Evolutionary conservation across 2,329 filamentous ascomycete genomes (phyloP), one percentile per base, ranked within the genome.

Genomic region (Botrytis hyacinthi): DNA sequence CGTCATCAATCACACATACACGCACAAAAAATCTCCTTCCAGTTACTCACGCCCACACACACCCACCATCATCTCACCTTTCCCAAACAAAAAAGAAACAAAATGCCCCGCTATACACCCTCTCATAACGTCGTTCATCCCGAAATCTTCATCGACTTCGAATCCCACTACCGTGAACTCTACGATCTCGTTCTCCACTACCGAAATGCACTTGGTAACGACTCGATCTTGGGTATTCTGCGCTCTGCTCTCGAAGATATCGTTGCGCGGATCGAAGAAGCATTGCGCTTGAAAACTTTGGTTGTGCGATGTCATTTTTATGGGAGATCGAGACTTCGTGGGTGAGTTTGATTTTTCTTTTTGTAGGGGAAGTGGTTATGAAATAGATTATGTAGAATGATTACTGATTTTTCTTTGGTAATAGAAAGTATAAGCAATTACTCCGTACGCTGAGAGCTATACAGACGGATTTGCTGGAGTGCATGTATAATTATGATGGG

Each of bases 1-100:
- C 26, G 5, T 26, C 12, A n/a, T n/a, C 12, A 26, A 54, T n/a
- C 48, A 54, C 16, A 5, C 1, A n/a, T 12, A 54, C 12, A 14
- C 3, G 14, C 12, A 1, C 5, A n/a, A n/a, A n/a, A 7, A n/a
- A 16, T 14, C 2, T 5, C 2, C 12, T 54, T 0, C 12, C 26
- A 7, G 16, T 0, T 14, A 10, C 10, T 51, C 22, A 8, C 48
- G 6, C 26, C 12, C 48, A n/a, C 10, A 26, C 48, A n/a, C 26
- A 51, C 2, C 0, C 10, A 51, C 48, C 4, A 54, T 16, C 26
- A n/a, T n/a, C 22, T n/a, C 48, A 12, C 48, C 48, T 46, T 20
- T 2, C 20, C 18, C 1, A 46, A n/a, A n/a, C 26, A n/a, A 51
- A n/a, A 26, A 16, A n/a, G 0, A 0, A 54, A 54, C 48, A n/a